A percentile compares a stretch with the other conserved stretches of the same genome.
Evolutionary conservation across 352 stramenopile species (phyloP).

Genomic region (Blastocystis sp.): DNA sequence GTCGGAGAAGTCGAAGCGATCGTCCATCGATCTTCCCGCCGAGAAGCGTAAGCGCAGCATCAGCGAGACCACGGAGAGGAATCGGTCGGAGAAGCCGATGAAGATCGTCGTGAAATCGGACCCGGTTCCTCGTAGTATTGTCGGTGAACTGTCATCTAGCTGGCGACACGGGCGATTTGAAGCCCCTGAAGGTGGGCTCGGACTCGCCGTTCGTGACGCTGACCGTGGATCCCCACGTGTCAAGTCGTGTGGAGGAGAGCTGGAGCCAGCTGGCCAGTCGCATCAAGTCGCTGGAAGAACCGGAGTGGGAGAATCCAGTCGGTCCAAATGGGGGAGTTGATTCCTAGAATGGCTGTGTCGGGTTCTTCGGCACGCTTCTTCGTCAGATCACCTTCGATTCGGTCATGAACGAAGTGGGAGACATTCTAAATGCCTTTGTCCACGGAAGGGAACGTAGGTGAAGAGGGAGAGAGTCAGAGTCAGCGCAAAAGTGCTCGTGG

Average conservation of each 20-base stretch:
- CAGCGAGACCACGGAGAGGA: not conserved
- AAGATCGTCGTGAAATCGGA: too few relatives aligned
- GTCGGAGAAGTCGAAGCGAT: too few relatives aligned
- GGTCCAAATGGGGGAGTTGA: not conserved
- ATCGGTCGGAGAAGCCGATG: too few relatives aligned
- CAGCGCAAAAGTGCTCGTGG: not conserved
- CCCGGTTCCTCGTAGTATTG: too few relatives aligned
- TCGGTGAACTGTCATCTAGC: too few relatives aligned
- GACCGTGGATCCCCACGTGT: not conserved
- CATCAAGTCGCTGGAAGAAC: too few relatives aligned
- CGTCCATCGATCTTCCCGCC: too few relatives aligned
- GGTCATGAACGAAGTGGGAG: not conserved
- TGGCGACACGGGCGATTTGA: too few relatives aligned
- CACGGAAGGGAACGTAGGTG: not conserved
- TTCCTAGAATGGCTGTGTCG: not conserved
- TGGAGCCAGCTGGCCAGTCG: too few relatives aligned
- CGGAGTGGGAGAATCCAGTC: not conserved
- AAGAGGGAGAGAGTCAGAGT: not conserved
- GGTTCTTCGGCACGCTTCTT: not conserved
- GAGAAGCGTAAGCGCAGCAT: too few relatives aligned
- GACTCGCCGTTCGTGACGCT: not conserved
- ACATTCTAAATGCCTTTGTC: not conserved
- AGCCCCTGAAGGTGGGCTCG: not conserved
- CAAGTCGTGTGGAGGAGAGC: not conserved
- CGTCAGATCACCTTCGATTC: not conserved